Percentiles rank a stretch among this genome's conserved stretches.
Conservation (phyloP, 164 flowering plant species). For the Magnolia kwangsiensis region DNA sequence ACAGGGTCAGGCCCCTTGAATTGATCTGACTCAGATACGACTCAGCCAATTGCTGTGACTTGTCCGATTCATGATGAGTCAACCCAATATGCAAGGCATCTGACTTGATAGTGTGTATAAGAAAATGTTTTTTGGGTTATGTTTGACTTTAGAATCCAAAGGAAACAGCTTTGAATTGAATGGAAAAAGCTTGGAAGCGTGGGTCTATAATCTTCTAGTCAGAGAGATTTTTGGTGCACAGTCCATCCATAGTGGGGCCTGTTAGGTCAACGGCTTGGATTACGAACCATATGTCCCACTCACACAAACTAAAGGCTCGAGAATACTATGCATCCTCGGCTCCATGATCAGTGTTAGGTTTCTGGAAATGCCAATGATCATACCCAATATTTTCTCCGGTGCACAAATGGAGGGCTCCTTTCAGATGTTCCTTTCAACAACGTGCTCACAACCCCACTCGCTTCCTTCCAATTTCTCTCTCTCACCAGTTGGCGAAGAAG, state of each 20-base stretch:
- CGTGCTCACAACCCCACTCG: conserved; percentile 53
- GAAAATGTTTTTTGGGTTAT: background rate
- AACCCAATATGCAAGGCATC: too few species aligned
- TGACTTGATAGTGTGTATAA: too few species aligned
- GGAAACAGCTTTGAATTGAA: background rate
- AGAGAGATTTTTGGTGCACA: background rate
- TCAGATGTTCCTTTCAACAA: conserved; percentile 42
- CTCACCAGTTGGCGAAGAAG: conserved; percentile 39
- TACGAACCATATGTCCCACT: too few species aligned
- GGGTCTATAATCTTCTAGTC: background rate
- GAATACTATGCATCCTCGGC: background rate
- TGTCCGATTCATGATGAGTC: too few species aligned
- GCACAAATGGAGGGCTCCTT: conserved; percentile 29
- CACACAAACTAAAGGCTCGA: background rate
- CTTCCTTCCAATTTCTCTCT: conserved; percentile 58
- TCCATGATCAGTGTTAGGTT: background rate
- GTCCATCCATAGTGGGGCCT: too few species aligned
- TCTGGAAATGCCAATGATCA: conserved; percentile 6
- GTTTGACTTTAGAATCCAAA: background rate
- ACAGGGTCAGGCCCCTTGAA: too few species aligned
- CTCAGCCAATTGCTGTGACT: too few species aligned
- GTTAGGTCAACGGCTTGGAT: too few species aligned
- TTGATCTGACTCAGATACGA: too few species aligned
- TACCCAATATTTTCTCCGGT: conserved; percentile 57
- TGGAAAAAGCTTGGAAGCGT: background rate